A percentile compares a stretch with the other conserved stretches of the same genome.
phyloP scores from a whole-genome alignment of 2,329 filamentous ascomycete genomes.

The Emericellopsis cladophorae region DNA sequence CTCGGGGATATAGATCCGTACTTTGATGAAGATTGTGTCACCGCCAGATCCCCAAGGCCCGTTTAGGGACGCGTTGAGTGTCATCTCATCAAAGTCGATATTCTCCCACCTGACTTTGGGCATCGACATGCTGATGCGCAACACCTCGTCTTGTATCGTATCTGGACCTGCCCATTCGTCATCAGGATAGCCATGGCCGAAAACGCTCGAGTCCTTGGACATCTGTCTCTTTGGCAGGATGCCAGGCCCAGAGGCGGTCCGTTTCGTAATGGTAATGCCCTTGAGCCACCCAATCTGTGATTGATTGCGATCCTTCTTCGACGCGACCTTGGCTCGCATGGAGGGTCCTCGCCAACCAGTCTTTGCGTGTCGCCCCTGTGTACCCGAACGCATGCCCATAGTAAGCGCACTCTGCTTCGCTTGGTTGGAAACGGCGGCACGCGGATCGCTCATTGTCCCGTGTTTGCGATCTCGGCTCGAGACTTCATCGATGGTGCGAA shows the following conservation, averaged over 20 bases:
- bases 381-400: slow-evolving; percentile 25
- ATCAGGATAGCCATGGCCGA: slow-evolving; percentile 37
- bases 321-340: slow-evolving; percentile 41
- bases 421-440: not conserved
- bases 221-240: slow-evolving; percentile 27
- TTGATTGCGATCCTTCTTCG: slow-evolving; percentile 32
- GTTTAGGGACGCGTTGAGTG: slow-evolving; percentile 46
- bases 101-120: slow-evolving; percentile 53
- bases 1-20: slow-evolving; percentile 45
- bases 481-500: slow-evolving; percentile 56
- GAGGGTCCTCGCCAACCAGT: slow-evolving; percentile 41
- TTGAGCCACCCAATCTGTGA: slow-evolving; percentile 59
- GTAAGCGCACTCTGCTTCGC: slow-evolving; percentile 25
- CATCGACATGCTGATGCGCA: slow-evolving; percentile 47
- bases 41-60: slow-evolving; percentile 49
- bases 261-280: slow-evolving; percentile 50
- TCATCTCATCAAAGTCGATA: slow-evolving; percentile 49
- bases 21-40: slow-evolving; percentile 47
- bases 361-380: slow-evolving; percentile 4
- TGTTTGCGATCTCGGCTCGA: slow-evolving; percentile 43
- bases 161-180: slow-evolving; percentile 49
- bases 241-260: slow-evolving; percentile 24
- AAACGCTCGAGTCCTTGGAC: slow-evolving; percentile 38
- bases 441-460: slow-evolving; percentile 45
- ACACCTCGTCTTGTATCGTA: slow-evolving; percentile 50